These are phyloP conservation scores for Cylindrotheca fusiformis DNA, from an alignment of 108 stramenopile species.

Conservation along the genomic window DNA sequence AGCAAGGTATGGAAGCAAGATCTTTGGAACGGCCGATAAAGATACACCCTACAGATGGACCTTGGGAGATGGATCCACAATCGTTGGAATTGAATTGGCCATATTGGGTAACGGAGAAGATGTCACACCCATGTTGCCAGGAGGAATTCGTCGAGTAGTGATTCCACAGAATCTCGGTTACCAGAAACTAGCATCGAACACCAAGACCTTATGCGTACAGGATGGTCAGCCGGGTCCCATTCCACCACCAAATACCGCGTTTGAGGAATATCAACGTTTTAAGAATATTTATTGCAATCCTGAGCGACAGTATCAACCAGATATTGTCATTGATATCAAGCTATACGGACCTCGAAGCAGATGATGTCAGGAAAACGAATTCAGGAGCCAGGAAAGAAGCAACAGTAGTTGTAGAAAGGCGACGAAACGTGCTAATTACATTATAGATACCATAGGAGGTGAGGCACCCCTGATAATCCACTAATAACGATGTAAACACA, in stretches of 20 bases:
- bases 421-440: no score
- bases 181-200: slow-evolving; percentile 22
- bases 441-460: no score
- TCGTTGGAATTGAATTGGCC: slow-evolving; percentile 62
- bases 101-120: slow-evolving; percentile 41
- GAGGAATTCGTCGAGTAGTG: slow-evolving; percentile 64
- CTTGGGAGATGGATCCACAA: slow-evolving; percentile 64
- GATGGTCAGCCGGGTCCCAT: slow-evolving; percentile 63
- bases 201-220: slow-evolving; percentile 24
- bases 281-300: slow-evolving; percentile 83
- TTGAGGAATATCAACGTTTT: slow-evolving; percentile 68
- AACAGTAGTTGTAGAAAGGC: no score
- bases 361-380: no score
- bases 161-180: slow-evolving; percentile 59
- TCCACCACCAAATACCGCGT: slow-evolving; percentile 41
- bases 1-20: slow-evolving; percentile 66
- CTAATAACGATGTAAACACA: no score
- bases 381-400: no score
- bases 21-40: slow-evolving; percentile 53
- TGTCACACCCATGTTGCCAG: slow-evolving; percentile 46
- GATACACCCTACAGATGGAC: slow-evolving; percentile 65
- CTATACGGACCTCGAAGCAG: slow-evolving; percentile 42
- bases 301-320: slow-evolving; percentile 67
- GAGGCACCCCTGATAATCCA: no score
- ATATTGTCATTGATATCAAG: slow-evolving; percentile 74